Base-by-base conservation (phyloP, 176 grass and related monocot species). In the Avena sativa region DNA sequence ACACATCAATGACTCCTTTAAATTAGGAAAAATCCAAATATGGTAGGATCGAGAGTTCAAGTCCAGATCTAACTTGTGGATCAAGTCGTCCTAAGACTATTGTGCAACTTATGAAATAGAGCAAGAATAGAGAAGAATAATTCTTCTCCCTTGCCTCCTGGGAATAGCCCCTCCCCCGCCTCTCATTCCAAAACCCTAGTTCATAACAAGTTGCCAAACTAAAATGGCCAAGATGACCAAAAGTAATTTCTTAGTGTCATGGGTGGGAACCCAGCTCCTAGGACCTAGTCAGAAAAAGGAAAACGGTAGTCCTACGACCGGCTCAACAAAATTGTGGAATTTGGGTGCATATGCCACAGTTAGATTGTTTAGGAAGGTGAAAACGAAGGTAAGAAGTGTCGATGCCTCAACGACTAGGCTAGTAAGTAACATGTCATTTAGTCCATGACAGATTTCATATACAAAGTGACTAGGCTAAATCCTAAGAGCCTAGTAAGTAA, bases 351-450 rank as follows among this genome's bases (percentile, higher is more conserved):
- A 65, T 30, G 25, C 62, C 62, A 66, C 63, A 34, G 63, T 66
- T 66, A 66, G 28, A 66, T 66, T 66, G 63, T 66, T 66, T 66
- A 66, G 12, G 63, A 66, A 66, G 63, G 63, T 34, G 26, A 34
- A 26, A 66, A 28, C 12, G 11, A 2, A 34, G 32, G 32, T 34
- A 34, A 34, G 32, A 34, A 34, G 32, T 34, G 32, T 34, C 12
- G 12, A 66, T 64, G 21, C 23, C n/a, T 9, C 61, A 83, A 25
- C 80, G 78, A 56, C 40, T 23, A 32, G 13, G n/a, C n/a, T 55
- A 53, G 3, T 87, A 80, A 48, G 70, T 44, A 6, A 13, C 55
- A 71, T 64, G 17, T 71, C 62, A 20, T 48, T 55, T 75, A 36
- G 16, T 79, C 13, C 26, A 57, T 40, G 17, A 25, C 0, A 75